Conservation (phyloP, 345 rosid genomes). For the Arabis hirsuta region DNA sequence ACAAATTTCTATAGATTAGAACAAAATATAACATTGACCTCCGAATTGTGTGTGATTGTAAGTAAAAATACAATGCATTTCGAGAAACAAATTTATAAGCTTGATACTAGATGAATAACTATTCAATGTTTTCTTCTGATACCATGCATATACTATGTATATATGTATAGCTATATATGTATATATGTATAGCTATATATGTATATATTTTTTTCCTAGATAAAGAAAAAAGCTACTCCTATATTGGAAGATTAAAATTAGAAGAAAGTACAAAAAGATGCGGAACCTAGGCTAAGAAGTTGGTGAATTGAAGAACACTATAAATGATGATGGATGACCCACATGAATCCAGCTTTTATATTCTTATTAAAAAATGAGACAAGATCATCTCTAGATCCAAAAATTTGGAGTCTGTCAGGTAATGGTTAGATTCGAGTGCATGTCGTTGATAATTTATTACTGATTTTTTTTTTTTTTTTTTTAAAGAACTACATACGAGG, state of each 20-base stretch:
- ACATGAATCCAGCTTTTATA: slow-evolving; percentile 43
- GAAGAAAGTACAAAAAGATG: slow-evolving; percentile 40
- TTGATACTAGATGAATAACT: background rate
- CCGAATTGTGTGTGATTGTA: background rate
- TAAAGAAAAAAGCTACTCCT: background rate
- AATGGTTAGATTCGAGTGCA: slow-evolving; percentile 22
- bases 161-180: background rate
- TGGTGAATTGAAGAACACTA: slow-evolving; percentile 42
- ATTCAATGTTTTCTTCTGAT: background rate
- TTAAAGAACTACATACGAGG: slow-evolving; percentile 4
- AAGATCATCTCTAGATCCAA: slow-evolving; percentile 36
- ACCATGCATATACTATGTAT: background rate
- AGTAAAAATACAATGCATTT: background rate
- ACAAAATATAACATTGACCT: background rate
- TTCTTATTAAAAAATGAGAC: slow-evolving; percentile 28
- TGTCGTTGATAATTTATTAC: background rate
- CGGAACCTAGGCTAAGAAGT: slow-evolving; percentile 20
- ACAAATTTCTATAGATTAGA: background rate
- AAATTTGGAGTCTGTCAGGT: slow-evolving; percentile 19
- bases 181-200: no score
- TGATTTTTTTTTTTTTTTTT: background rate
- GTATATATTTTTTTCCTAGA: background rate
- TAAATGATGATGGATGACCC: slow-evolving; percentile 41
- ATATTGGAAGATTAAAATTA: background rate
- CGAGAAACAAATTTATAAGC: background rate